Evolutionary conservation across 2,329 filamentous ascomycete species (phyloP).

Genomic region (Aschersonia sp.): DNA sequence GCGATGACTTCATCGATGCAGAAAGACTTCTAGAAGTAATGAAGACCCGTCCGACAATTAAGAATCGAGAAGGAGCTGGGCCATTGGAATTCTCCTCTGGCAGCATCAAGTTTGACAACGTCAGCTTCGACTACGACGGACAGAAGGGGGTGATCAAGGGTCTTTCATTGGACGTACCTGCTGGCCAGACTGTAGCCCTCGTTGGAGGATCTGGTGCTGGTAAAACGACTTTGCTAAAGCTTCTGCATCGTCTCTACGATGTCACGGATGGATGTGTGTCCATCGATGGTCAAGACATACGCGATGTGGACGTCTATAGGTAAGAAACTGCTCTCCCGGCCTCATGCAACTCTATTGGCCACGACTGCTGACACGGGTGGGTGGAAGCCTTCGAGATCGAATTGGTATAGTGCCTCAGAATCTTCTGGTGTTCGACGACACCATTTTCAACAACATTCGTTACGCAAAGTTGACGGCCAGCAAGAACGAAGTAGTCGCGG

Average conservation of each 20-base stretch:
- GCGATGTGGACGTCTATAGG: conserved; percentile 36
- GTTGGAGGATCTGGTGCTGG: conserved; percentile 46
- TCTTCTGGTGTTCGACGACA: conserved; percentile 41
- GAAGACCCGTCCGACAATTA: conserved; percentile 39
- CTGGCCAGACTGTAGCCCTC: conserved; percentile 42
- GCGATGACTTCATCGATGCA: conserved; percentile 41
- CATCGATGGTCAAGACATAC: conserved; percentile 43
- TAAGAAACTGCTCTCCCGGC: conserved; percentile 6
- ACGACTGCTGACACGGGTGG: background rate
- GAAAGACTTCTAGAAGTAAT: conserved; percentile 44
- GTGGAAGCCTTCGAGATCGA: conserved; percentile 31
- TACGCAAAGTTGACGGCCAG: conserved; percentile 39
- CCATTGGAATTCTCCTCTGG: conserved; percentile 36
- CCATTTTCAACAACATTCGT: conserved; percentile 43
- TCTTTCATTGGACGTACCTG: conserved; percentile 33
- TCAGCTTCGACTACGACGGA: conserved; percentile 45
- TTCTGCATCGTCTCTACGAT: conserved; percentile 46
- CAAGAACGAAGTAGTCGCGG: conserved; percentile 39
- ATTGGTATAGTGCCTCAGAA: conserved; percentile 43
- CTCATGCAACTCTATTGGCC: background rate
- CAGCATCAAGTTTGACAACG: conserved; percentile 37
- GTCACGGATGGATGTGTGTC: conserved; percentile 35
- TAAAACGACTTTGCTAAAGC: conserved; percentile 42
- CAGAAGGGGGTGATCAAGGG: conserved; percentile 42
- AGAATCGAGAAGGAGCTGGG: conserved; percentile 34